Evolutionary conservation across 2,329 filamentous ascomycete genomes (phyloP), one percentile per base, ranked within the genome.

Genomic region (Fusarium sterilihyphosum): DNA sequence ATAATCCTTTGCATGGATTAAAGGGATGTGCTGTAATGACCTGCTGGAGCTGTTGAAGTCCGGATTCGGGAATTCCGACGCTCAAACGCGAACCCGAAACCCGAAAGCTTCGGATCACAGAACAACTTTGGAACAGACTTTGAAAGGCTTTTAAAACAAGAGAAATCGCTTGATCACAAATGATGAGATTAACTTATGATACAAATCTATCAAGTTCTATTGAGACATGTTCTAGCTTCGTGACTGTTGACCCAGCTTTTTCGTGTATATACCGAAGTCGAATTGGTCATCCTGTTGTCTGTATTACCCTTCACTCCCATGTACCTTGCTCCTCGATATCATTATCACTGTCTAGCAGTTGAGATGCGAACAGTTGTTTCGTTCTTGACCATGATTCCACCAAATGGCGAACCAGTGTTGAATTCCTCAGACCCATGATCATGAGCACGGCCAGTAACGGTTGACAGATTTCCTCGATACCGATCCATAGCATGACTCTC

Each of bases 311-410:
- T 18, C n/a, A 24, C 17, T 11, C 14, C 10, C 24, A 2, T 8
- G 2, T 22, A 17, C 8, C 14, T 35, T 8, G 3, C 12, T 8
- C 12, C 31, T 20, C 5, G 3, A 9, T 17, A 49, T 29, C 8
- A 24, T 49, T 31, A 38, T 37, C 22, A 26, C 5, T 31, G 29
- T 4, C 47, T 58, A 1, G 72, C 61, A 4, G 49, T 72, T 16
- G 74, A 75, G 6, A 76, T 56, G 5, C 38, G 53, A 2, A 78
- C 70, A 17, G 40, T 67, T 0, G 75, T 78, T 37, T 78, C 75
- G 24, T 78, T 78, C 66, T 76, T 78, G 3, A 78, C 77, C 64
- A 78, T 71, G 3, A 78, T 78, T 11, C 77, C 77, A 3, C 60
- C 65, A 6, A 71, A 64, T 0, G 47, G 37, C 2, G 71, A 31